phyloP scores from a whole-genome alignment of 306 rosid genomes.

The Begonia masoniana region DNA sequence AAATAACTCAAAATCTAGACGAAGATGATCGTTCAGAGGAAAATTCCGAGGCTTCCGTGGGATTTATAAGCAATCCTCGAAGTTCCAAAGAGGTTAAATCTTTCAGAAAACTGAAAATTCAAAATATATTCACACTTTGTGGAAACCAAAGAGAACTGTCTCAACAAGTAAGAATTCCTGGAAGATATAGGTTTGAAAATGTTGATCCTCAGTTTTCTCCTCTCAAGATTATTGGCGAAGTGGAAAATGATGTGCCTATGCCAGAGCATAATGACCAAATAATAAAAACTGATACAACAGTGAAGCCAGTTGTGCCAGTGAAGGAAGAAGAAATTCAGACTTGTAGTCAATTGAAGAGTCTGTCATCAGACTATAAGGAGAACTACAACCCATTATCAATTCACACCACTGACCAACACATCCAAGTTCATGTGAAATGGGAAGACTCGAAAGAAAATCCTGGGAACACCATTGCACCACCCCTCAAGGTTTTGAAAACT shows the following conservation, averaged over 20 bases:
- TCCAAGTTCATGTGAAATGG: too few species aligned
- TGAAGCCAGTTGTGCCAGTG: neutral
- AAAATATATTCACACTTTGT: conserved; percentile 84
- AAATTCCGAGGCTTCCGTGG: conserved; percentile 25
- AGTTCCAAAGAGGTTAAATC: conserved; percentile 24
- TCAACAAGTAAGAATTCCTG: conserved; percentile 29
- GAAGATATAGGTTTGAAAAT: conserved; percentile 21
- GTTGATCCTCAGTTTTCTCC: conserved; percentile 12
- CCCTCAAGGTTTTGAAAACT: too few species aligned
- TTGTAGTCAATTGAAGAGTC: neutral
- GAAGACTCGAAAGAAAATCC: too few species aligned
- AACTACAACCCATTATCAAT: neutral
- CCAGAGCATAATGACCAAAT: conserved; percentile 2
- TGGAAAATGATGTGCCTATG: neutral
- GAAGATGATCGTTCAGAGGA: conserved; percentile 14
- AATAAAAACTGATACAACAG: conserved; percentile 7
- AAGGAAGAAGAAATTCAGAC: neutral
- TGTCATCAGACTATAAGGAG: neutral
- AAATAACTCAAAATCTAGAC: conserved; percentile 17
- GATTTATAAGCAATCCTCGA: conserved; percentile 11
- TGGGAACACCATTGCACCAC: too few species aligned
- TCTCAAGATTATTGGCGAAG: conserved; percentile 4
- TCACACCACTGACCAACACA: too few species aligned
- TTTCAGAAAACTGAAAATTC: conserved; percentile 47
- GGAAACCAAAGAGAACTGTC: conserved; percentile 87